Percentiles rank a stretch among this genome's conserved stretches.
Conservation (phyloP, 192 early-diverging fungal genomes). For the Umbelopsis ramanniana region DNA sequence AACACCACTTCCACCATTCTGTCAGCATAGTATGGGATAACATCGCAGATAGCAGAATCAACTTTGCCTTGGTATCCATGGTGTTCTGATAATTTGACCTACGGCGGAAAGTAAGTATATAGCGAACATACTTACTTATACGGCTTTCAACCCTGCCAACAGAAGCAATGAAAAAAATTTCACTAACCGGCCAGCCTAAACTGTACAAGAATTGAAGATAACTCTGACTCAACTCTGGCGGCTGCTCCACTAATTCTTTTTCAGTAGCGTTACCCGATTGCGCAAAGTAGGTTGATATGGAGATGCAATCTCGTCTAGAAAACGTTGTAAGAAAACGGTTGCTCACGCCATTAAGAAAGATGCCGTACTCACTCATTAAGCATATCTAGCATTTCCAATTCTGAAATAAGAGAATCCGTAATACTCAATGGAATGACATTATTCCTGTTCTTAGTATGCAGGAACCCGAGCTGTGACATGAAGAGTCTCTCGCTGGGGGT, state of each 20-base stretch:
- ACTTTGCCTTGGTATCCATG: slow-evolving; percentile 68
- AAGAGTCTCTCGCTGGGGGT: slow-evolving; percentile 62
- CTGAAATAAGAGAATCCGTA: slow-evolving; percentile 61
- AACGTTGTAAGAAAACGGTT: no score
- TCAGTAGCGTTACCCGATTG: slow-evolving; percentile 53
- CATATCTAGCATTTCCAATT: slow-evolving; percentile 64
- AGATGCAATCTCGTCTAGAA: slow-evolving; percentile 70
- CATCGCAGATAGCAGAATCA: slow-evolving; percentile 52
- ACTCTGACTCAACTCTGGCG: slow-evolving; percentile 51
- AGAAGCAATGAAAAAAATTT: no score
- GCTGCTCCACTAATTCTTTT: slow-evolving; percentile 56
- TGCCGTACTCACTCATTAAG: slow-evolving; percentile 63
- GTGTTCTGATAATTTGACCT: slow-evolving; percentile 63
- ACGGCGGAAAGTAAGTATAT: background rate
- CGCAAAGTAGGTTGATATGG: slow-evolving; percentile 67
- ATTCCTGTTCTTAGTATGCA: slow-evolving; percentile 60
- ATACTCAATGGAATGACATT: slow-evolving; percentile 68
- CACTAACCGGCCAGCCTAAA: slow-evolving; percentile 72
- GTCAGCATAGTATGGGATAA: slow-evolving; percentile 73
- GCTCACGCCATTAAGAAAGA: no score
- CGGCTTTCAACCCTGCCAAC: background rate
- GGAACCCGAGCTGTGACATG: slow-evolving; percentile 67
- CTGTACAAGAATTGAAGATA: slow-evolving; percentile 73
- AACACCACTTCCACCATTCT: slow-evolving; percentile 71
- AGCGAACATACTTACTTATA: background rate